Evolutionary conservation across 768 basidiomycete genomes (phyloP).

Genomic region (Lyophyllum atratum): DNA sequence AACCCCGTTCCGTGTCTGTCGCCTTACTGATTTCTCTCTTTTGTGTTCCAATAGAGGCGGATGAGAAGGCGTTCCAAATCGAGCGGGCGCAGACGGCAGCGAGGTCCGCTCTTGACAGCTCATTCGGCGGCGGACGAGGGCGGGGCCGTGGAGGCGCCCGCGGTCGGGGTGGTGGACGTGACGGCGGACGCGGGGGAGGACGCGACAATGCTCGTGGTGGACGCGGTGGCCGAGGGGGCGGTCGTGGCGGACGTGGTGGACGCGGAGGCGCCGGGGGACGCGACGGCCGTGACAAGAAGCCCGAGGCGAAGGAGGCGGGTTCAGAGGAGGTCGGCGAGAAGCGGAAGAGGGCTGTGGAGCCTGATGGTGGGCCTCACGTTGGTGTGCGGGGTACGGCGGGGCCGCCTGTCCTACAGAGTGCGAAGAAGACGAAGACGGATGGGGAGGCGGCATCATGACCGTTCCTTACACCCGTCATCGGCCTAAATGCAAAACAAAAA

Average conservation of each 20-base stretch:
- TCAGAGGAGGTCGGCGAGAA: conserved; percentile 66
- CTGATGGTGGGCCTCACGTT: conserved; percentile 72
- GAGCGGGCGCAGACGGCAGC: conserved; percentile 75
- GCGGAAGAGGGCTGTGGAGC: conserved; percentile 75
- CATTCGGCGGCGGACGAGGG: conserved; percentile 17
- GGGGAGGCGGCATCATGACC: conserved; percentile 26
- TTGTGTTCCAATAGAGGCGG: conserved; percentile 55
- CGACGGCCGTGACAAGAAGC: conserved; percentile 37
- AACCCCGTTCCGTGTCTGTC: background rate
- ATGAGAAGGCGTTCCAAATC: conserved; percentile 71
- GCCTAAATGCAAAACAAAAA: no score
- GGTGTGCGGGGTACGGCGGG: conserved; percentile 65
- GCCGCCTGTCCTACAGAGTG: conserved; percentile 48
- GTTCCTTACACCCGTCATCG: background rate
- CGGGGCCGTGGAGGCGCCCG: no score
- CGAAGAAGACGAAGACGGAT: conserved; percentile 49
- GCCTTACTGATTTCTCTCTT: background rate
- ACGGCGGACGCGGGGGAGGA: conserved; percentile 29
- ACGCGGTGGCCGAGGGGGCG: conserved; percentile 46
- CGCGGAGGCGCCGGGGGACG: conserved; percentile 45
- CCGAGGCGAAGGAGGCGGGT: conserved; percentile 34
- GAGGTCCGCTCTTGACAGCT: conserved; percentile 40
- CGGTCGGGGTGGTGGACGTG: conserved; percentile 25
- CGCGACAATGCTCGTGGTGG: conserved; percentile 25
- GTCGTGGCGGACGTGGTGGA: conserved; percentile 38